Evolutionary conservation across 2,329 filamentous ascomycete genomes (phyloP).

Genomic region (Colletotrichum sublineola): DNA sequence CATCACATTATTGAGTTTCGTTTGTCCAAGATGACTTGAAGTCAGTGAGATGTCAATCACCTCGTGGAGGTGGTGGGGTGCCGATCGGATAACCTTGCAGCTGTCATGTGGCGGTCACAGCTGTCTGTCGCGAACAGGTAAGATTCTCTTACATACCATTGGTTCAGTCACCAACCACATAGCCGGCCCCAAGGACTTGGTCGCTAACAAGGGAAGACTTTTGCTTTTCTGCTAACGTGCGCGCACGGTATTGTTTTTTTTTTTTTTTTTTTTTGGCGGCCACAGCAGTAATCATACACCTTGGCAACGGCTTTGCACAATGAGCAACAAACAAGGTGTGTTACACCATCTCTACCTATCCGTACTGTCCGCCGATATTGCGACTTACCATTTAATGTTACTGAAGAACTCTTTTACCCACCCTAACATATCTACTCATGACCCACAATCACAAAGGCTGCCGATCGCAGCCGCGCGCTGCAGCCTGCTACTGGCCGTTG

Average conservation of each 20-base stretch:
- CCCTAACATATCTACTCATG: background rate
- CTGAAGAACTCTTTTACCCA: background rate
- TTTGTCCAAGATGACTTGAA: background rate
- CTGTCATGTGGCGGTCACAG: conserved; percentile 27
- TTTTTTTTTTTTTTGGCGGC: background rate
- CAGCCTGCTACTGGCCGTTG: background rate
- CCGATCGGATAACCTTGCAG: conserved; percentile 39
- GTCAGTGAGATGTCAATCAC: conserved; percentile 33
- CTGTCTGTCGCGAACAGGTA: conserved; percentile 31
- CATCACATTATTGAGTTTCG: background rate
- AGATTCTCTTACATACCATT: conserved; percentile 18
- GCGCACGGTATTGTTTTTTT: background rate
- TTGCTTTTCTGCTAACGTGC: conserved; percentile 12
- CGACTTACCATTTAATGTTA: background rate
- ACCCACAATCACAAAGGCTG: background rate
- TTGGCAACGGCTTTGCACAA: background rate
- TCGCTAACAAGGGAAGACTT: conserved; percentile 4
- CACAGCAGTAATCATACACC: conserved; percentile 1
- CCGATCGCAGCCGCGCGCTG: conserved; percentile 14
- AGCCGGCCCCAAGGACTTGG: conserved; percentile 11
- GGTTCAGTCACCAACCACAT: conserved; percentile 18
- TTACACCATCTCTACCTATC: too few species aligned
- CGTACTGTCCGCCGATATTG: background rate
- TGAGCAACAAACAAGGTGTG: conserved; percentile 1
- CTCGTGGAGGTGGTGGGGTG: conserved; percentile 22